These are phyloP conservation scores for Alloteropsis semialata DNA, from an alignment of 176 grass and related monocot genomes.

Conservation along the genomic window DNA sequence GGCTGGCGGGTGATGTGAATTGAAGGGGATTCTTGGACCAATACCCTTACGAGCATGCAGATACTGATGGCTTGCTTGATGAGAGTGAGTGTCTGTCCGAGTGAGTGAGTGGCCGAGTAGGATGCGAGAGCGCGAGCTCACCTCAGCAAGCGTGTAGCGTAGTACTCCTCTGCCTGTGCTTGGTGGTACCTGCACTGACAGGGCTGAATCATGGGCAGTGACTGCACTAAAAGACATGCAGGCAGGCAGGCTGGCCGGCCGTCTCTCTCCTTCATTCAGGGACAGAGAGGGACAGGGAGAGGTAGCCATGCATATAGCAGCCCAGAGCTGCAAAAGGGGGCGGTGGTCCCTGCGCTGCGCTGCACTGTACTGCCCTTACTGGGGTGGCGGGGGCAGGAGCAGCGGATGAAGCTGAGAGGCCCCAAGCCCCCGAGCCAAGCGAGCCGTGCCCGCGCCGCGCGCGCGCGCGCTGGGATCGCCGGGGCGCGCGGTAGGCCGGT, in stretches of 20 bases:
- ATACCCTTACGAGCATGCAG: not conserved
- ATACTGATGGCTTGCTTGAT: not conserved
- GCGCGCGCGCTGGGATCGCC: not conserved
- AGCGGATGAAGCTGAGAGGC: not conserved
- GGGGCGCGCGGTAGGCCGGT: not conserved
- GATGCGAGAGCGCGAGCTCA: not conserved
- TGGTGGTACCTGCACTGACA: not conserved
- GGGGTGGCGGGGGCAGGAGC: not conserved
- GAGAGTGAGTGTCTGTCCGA: too few species aligned
- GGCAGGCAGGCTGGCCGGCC: not conserved
- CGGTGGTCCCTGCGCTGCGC: constrained; percentile 8
- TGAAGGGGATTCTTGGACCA: constrained; percentile 29
- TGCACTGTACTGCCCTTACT: not conserved
- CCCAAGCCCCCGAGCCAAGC: not conserved
- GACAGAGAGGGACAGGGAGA: not conserved
- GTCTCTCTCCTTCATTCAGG: not conserved
- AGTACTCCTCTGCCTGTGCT: not conserved
- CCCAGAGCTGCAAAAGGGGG: not conserved
- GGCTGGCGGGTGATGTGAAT: not conserved
- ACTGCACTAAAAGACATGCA: constrained; percentile 36
- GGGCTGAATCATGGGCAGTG: not conserved
- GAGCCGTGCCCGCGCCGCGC: not conserved
- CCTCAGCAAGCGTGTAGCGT: not conserved
- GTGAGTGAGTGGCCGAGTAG: not conserved
- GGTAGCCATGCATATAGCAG: not conserved